Evolutionary conservation across 108 stramenopile species (phyloP).

Genomic region (Fragilariopsis cylindrus): DNA sequence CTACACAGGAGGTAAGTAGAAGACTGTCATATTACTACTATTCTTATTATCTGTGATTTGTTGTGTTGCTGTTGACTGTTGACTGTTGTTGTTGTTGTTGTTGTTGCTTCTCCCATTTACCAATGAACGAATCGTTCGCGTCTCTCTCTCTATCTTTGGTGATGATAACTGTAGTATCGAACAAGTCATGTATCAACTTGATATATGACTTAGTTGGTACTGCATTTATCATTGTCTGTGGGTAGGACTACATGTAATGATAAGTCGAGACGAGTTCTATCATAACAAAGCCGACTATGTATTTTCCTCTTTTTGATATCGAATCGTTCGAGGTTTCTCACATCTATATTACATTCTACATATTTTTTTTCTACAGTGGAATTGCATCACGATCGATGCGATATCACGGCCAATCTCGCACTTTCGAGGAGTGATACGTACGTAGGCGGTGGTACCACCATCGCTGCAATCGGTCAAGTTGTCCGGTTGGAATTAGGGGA

Average conservation of each 20-base stretch:
- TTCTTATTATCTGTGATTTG: background rate
- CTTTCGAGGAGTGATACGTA: conserved; percentile 53
- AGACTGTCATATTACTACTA: background rate
- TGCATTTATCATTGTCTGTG: no score
- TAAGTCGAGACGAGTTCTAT: background rate
- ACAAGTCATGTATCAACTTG: no score
- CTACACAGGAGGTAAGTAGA: conserved; percentile 53
- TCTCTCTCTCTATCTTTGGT: no score
- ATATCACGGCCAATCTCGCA: conserved; percentile 72
- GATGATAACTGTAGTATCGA: no score
- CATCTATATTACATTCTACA: background rate
- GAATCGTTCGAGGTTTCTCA: background rate
- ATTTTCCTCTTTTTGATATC: background rate
- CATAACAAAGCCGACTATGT: background rate
- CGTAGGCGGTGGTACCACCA: conserved; percentile 72
- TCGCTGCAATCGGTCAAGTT: conserved; percentile 43
- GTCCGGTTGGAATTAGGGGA: conserved; percentile 70
- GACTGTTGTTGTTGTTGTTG: background rate
- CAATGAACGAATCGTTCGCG: background rate
- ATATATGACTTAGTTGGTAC: no score
- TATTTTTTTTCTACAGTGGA: no score
- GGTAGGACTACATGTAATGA: no score
- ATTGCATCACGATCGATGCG: conserved; percentile 78
- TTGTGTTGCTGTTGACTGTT: background rate
- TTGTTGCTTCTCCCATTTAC: background rate